These are phyloP conservation scores for Russula griseocarnosa DNA, from an alignment of 768 basidiomycete genomes.

Conservation along the genomic window DNA sequence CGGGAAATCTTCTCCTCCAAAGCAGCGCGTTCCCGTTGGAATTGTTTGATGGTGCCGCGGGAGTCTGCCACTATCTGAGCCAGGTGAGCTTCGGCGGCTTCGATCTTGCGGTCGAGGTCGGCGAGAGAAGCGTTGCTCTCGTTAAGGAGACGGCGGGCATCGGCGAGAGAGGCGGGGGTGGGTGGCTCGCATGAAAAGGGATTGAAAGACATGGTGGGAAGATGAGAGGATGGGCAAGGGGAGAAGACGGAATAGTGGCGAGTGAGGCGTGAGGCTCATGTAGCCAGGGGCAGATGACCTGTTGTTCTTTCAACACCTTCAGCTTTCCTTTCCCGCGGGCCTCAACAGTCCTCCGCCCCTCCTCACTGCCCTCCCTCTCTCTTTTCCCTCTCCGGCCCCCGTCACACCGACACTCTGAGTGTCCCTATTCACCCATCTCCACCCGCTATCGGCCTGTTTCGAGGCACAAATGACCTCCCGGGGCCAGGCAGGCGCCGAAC, in stretches of 20 bases:
- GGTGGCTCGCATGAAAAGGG: slow-evolving; percentile 50
- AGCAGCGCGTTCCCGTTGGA: slow-evolving; percentile 46
- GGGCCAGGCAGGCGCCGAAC: slow-evolving; percentile 2
- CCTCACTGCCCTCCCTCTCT: not conserved
- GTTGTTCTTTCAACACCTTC: slow-evolving; percentile 3
- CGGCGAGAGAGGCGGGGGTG: slow-evolving; percentile 48
- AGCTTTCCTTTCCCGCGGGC: slow-evolving; percentile 21
- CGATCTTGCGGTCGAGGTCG: slow-evolving; percentile 48
- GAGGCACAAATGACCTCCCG: not conserved
- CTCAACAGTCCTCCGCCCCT: not conserved
- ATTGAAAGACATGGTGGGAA: slow-evolving; percentile 27
- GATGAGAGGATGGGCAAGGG: slow-evolving; percentile 21
- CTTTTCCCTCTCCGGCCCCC: not conserved
- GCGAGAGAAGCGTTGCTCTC: slow-evolving; percentile 30
- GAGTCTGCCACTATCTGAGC: slow-evolving; percentile 56
- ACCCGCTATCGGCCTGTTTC: not conserved
- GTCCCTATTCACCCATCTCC: not conserved
- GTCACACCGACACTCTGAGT: not conserved
- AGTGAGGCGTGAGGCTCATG: slow-evolving; percentile 3
- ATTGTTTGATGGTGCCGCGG: slow-evolving; percentile 48
- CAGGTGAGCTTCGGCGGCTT: slow-evolving; percentile 51
- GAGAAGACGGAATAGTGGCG: slow-evolving; percentile 5
- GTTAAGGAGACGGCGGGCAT: slow-evolving; percentile 49
- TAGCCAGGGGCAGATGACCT: slow-evolving; percentile 17
- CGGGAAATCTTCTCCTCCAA: slow-evolving; percentile 48